phyloP scores from a whole-genome alignment of 2,329 filamentous ascomycete species.

The Phialemonium atrogriseum region DNA sequence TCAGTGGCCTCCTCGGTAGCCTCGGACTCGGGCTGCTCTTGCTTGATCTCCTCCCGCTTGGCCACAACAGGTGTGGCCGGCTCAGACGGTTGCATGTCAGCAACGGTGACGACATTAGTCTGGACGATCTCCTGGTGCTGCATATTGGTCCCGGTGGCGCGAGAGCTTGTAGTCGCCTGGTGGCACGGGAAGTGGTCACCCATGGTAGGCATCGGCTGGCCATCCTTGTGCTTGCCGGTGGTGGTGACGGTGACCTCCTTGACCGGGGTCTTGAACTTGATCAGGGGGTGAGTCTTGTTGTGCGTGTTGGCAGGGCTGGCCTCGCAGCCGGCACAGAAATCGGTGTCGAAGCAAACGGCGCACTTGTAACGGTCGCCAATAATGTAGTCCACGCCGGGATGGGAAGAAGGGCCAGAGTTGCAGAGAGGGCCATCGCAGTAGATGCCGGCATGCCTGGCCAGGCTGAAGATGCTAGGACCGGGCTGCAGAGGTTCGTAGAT shows the following conservation, averaged over 20 bases:
- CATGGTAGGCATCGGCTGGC: slow-evolving; percentile 57
- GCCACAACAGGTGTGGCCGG: slow-evolving; percentile 17
- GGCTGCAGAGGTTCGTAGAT: slow-evolving; percentile 64
- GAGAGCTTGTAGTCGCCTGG: slow-evolving; percentile 15
- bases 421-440: slow-evolving; percentile 94
- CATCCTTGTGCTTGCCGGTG: slow-evolving; percentile 64
- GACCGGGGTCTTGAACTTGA: slow-evolving; percentile 94
- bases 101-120: slow-evolving; percentile 59
- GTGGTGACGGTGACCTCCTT: slow-evolving; percentile 83
- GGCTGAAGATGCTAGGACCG: slow-evolving; percentile 26
- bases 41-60: slow-evolving; percentile 19
- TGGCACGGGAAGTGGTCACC: slow-evolving; percentile 49
- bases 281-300: slow-evolving; percentile 92
- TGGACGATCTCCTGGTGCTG: slow-evolving; percentile 33
- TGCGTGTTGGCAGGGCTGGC: slow-evolving; percentile 76
- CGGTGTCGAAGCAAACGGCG: slow-evolving; percentile 86
- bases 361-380: slow-evolving; percentile 91
- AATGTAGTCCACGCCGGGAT: slow-evolving; percentile 64
- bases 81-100: slow-evolving; percentile 33
- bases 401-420: slow-evolving; percentile 45
- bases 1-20: slow-evolving; percentile 9
- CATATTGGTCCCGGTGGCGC: slow-evolving; percentile 3
- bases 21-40: slow-evolving; percentile 8
- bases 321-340: slow-evolving; percentile 94
- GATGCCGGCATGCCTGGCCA: slow-evolving; percentile 67